Percentiles rank a stretch among this genome's conserved stretches.
phyloP scores from a whole-genome alignment of 2,329 filamentous ascomycete genomes.

The Diaporthe sp. region DNA sequence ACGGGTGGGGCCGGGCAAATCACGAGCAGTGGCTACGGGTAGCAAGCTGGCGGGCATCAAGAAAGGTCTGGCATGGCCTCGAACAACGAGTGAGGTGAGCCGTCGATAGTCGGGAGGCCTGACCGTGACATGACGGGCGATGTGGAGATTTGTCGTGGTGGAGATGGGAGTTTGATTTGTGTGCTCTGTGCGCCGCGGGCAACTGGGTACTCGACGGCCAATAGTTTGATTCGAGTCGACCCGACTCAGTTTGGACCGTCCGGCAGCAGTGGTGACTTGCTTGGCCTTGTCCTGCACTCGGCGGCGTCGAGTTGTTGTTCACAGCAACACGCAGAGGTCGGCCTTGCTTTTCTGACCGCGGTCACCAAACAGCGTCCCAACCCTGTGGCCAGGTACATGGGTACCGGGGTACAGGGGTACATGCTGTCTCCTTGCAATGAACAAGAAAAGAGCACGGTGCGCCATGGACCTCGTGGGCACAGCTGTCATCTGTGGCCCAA shows the following conservation, averaged over 20 bases:
- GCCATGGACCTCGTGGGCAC: slow-evolving; percentile 2
- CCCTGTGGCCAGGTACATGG: background rate
- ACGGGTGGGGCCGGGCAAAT: slow-evolving; percentile 7
- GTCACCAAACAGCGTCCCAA: background rate
- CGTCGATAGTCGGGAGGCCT: slow-evolving; percentile 20
- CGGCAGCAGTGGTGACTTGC: background rate
- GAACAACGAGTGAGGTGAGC: slow-evolving; percentile 2
- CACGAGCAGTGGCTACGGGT: background rate
- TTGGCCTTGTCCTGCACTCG: too few species aligned
- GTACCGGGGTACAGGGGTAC: background rate
- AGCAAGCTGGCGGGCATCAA: slow-evolving; percentile 4
- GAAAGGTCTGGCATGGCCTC: slow-evolving; percentile 2
- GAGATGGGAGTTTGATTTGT: slow-evolving; percentile 11
- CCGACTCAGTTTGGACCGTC: background rate
- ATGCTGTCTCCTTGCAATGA: background rate
- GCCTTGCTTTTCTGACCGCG: background rate
- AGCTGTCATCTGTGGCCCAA: background rate
- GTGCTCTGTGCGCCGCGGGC: background rate
- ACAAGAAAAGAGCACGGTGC: background rate
- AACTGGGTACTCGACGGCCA: background rate
- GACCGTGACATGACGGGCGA: slow-evolving; percentile 16
- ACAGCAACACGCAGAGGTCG: background rate
- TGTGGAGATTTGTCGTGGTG: background rate
- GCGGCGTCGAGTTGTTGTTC: background rate
- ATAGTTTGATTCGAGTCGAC: background rate